phyloP scores from a whole-genome alignment of 2,329 filamentous ascomycete species.

The Phaeosphaeria sp. region DNA sequence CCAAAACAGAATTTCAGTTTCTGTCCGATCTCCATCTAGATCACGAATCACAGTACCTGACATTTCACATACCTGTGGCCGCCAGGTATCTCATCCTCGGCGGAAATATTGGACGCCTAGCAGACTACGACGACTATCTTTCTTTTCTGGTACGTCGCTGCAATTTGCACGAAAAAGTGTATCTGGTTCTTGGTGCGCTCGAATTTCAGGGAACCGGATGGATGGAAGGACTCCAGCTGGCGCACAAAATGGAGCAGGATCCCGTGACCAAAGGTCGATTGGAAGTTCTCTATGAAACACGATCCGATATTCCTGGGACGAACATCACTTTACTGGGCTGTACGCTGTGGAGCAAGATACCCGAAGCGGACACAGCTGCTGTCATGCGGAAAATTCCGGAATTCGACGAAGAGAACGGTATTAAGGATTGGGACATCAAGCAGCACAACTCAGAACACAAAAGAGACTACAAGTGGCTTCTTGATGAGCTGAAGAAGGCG shows the following conservation, averaged over 20 bases:
- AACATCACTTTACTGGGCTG: conserved; percentile 62
- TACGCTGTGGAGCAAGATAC: conserved; percentile 63
- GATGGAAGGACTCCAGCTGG: conserved; percentile 33
- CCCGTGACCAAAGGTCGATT: conserved; percentile 43
- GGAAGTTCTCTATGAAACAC: conserved; percentile 53
- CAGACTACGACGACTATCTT: conserved; percentile 40
- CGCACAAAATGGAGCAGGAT: conserved; percentile 36
- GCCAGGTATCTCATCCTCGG: conserved; percentile 39
- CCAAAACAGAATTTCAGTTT: conserved; percentile 37
- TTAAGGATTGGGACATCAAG: conserved; percentile 59
- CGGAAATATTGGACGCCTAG: conserved; percentile 39
- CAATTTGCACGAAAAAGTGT: conserved; percentile 39
- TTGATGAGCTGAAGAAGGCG: conserved; percentile 43
- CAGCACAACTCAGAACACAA: conserved; percentile 58
- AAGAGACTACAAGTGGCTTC: conserved; percentile 60
- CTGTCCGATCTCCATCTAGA: conserved; percentile 43
- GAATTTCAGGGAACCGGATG: conserved; percentile 37
- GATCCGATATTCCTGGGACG: conserved; percentile 51
- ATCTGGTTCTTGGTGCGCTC: conserved; percentile 33
- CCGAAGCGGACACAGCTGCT: conserved; percentile 44
- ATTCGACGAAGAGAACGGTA: conserved; percentile 55
- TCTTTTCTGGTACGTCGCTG: conserved; percentile 37
- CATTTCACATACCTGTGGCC: conserved; percentile 37
- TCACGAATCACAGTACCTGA: conserved; percentile 36
- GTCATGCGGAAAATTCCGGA: conserved; percentile 59